These are phyloP conservation scores for Cadophora luteo-olivacea DNA, from an alignment of 2,329 filamentous ascomycete genomes.

Conservation along the genomic window DNA sequence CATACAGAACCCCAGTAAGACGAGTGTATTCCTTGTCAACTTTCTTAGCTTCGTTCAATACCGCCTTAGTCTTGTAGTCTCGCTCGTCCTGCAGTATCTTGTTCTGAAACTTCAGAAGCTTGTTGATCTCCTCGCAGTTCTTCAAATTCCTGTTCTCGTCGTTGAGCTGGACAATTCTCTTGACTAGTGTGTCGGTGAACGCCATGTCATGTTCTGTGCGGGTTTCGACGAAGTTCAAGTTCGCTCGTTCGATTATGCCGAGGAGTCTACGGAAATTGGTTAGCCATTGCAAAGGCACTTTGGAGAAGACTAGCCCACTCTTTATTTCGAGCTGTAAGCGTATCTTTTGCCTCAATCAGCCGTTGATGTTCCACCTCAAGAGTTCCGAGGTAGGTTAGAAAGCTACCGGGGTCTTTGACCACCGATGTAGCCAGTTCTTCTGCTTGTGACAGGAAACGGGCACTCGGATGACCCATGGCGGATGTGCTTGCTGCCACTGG, in stretches of 20 bases:
- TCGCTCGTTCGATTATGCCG: slow-evolving; percentile 7
- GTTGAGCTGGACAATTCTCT: neutral
- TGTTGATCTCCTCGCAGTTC: slow-evolving; percentile 9
- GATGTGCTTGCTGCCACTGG: no score
- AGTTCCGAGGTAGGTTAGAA: neutral
- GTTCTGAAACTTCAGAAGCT: neutral
- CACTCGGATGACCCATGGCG: neutral
- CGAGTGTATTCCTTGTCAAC: slow-evolving; percentile 6
- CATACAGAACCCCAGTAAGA: neutral
- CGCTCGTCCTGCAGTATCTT: slow-evolving; percentile 4
- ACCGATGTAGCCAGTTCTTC: neutral
- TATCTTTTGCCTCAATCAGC: neutral
- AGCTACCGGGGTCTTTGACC: neutral
- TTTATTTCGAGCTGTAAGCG: neutral
- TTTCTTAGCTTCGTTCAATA: neutral
- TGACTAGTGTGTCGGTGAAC: neutral
- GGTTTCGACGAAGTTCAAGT: neutral
- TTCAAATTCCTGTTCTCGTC: neutral
- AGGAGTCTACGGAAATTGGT: neutral
- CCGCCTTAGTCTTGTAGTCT: neutral
- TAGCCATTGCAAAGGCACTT: neutral
- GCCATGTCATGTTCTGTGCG: neutral
- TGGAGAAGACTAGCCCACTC: neutral
- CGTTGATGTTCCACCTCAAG: slow-evolving; percentile 9
- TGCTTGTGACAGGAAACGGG: neutral